Base-by-base conservation (phyloP, 2,329 filamentous ascomycete species). In the Hypoxylon rubiginosum region DNA sequence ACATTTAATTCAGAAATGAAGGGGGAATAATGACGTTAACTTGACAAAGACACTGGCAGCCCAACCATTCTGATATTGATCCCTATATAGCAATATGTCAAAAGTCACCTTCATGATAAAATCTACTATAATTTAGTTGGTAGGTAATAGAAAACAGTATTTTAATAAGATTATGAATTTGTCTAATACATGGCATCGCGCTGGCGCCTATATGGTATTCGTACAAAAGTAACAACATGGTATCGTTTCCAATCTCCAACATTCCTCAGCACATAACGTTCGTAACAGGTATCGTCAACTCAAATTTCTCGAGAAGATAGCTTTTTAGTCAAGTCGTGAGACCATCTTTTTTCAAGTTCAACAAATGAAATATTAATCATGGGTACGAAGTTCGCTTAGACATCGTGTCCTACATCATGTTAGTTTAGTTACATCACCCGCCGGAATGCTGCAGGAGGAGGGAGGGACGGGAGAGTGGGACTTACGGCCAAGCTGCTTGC, bases 401-500 rank as follows among this genome's bases (percentile, higher is more conserved):
- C 32, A 17, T 69, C 66, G 21, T 69, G 66, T 3, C 66, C 66
- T 69, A 24, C n/a, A 57, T 36, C 32, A 2, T 19, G 17, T 66
- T 51, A 66, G 36, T 3, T 19, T 45, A 50, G 30, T n/a, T 24
- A 19, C 17, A 19, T 21, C n/a, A n/a, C n/a, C n/a, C n/a, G 39
- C 39, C 39, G 39, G 17, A 7, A 43, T n/a, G 39, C 39, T 43
- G 28, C 17, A 51, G 19, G n/a, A 19, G 8, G 41, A 26, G n/a
- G 24, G 13, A 4, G 5, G 6, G 30, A 3, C 13, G n/a, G n/a
- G n/a, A 36, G 32, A 39, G 8, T 51, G n/a, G 63, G 17, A 88
- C 86, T 81, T 82, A 91, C 89, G 86, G 60, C 90, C 90, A 63
- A 92, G 85, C n/a, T 86, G 84, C 78, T 89, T 88, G n/a, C 88